Evolutionary conservation across 768 basidiomycete species (phyloP), one percentile per base, ranked within the genome.

Genomic region (Lactifluus echinatus): DNA sequence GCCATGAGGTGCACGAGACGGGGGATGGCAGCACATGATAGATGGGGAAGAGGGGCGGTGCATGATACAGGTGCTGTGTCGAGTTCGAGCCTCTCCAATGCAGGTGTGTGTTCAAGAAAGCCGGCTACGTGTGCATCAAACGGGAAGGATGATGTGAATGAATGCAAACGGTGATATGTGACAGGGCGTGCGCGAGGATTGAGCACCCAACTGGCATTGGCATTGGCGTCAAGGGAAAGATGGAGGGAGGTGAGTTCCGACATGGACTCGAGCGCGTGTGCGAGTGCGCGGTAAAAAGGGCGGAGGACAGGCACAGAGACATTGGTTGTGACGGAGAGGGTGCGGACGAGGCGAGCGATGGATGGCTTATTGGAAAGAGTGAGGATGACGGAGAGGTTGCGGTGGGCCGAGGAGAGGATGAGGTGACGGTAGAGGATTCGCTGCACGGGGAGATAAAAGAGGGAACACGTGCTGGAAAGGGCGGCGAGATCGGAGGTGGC

Each of bases 391-490:
- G 68, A 50, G 56, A 81, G 74, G 61, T 80, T 80, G 63, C 68
- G 71, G 3, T 75, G 70, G 58, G 69, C 64, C 7, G 73, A 63
- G 29, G 81, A 76, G 52, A 81, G 62, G 49, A 72, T 66, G 61
- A 89, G 63, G 64, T 79, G 69, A 53, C 83, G 76, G 69, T 85
- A 90, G 69, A 90, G 83, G 34, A 74, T 67, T 57, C 80, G 80
- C 57, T 79, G 80, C 0, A 83, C 83, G 63, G 80, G 68, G 53
- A 71, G 71, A 59, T 72, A 70, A 65, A 84, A 64, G 33, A 66
- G 60, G 14, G 75, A 66, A 60, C 62, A 70, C 7, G 79, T 72
- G 19, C 66, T 70, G 2, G 84, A 74, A 61, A 85, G 73, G 11
- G 76, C 67, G 47, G 74, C 70, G 63, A 87, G 80, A 70, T 77